phyloP scores from a whole-genome alignment of 306 rosid species.

The Medicago lupulina region DNA sequence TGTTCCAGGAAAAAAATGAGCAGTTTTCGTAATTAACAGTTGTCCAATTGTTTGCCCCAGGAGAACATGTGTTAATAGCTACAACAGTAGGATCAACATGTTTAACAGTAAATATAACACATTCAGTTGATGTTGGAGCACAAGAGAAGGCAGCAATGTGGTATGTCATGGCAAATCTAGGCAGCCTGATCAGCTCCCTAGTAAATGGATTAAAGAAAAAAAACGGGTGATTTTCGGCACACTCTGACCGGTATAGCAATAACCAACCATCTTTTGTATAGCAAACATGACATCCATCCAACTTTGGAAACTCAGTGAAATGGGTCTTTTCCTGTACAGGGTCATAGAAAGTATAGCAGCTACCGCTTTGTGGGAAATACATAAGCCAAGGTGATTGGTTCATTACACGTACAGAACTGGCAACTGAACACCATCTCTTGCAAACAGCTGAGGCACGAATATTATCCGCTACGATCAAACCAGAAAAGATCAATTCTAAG shows the following conservation, averaged over 20 bases:
- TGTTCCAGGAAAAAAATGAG: too few relatives aligned
- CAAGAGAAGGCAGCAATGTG: slow-evolving; percentile 79
- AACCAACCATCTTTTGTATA: slow-evolving; percentile 84
- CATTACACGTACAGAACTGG: slow-evolving; percentile 64
- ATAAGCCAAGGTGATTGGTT: slow-evolving; percentile 78
- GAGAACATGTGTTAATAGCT: slow-evolving; percentile 74
- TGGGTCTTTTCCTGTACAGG: slow-evolving; percentile 66
- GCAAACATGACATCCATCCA: slow-evolving; percentile 65
- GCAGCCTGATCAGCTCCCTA: slow-evolving; percentile 61
- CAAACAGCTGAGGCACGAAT: slow-evolving; percentile 69
- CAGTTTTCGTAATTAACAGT: too few relatives aligned
- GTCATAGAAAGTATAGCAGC: slow-evolving; percentile 67
- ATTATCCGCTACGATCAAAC: slow-evolving; percentile 56
- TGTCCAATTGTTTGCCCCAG: slow-evolving; percentile 72
- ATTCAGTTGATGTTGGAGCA: slow-evolving; percentile 67
- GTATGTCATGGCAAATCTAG: slow-evolving; percentile 66
- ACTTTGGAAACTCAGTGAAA: slow-evolving; percentile 66
- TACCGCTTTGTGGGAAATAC: slow-evolving; percentile 69
- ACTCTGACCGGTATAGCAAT: too few relatives aligned
- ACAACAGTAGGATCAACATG: too few relatives aligned
- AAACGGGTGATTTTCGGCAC: too few relatives aligned
- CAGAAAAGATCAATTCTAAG: slow-evolving; percentile 60
- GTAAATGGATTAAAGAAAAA: slow-evolving; percentile 77
- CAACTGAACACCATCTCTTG: slow-evolving; percentile 74
- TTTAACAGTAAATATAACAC: too few relatives aligned